Evolutionary conservation across 1,284 basidiomycete species (phyloP), one percentile per base, ranked within the genome.

Genomic region (Malassezia vespertilionis): DNA sequence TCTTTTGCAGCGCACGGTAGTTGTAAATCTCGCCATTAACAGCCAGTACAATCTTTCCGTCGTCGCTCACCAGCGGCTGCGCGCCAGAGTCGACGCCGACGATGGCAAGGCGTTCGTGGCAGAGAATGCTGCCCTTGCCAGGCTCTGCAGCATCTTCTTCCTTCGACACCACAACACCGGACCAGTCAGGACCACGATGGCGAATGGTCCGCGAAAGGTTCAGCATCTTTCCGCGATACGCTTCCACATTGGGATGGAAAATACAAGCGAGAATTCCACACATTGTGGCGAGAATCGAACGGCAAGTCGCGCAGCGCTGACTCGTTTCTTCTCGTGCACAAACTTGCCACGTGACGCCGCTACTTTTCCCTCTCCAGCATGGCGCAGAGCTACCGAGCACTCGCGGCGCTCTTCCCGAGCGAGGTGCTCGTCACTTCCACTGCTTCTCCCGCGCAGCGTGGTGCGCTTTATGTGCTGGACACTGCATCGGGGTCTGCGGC

Each of bases 21-120:
- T 97, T 99, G 79, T 99, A 99, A 66, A 97, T 97, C 74, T 99
- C 93, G 45, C 93, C 93, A 74, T 97, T 99, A 71, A 97, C 93
- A 51, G 86, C 82, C 45, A 99, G 82, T 61, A 84, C 79, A 58
- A 83, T 72, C 67, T 84, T 85, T 47, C 82, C 83, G 63, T 96
- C 88, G 38, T 84, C 80, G 73, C 83, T 88, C 56, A 84, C 74
- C 45, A 99, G 79, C 18, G 93, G 93, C 72, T 99, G 93, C 31
- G 93, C 93, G 61, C 93, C 93, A 23, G 89, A 86, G 72, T 96
- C 91, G 60, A 99, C 88, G 67, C 93, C 93, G 53, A 97, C 93
- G 71, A 99, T 87, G 33, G 93, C 93, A 43, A 99, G 77, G 57
- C 74, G 66, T 60, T 75, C 74, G 60, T 74, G 73, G 52, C 73